Conservation (phyloP, 768 basidiomycete genomes). For the Termitomyces sp. region DNA sequence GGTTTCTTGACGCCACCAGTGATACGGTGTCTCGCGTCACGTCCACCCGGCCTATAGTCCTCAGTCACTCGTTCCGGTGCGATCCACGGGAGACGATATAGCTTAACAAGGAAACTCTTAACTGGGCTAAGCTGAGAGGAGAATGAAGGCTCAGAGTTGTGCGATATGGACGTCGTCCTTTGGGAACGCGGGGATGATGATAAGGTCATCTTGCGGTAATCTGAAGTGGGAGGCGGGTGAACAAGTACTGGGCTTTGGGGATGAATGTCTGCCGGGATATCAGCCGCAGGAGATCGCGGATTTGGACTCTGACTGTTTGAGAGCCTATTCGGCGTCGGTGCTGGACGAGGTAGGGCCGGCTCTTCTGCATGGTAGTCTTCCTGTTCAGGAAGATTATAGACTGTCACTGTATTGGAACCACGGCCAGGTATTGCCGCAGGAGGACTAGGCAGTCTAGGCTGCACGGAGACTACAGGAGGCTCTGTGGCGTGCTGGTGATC, state of each 20-base stretch:
- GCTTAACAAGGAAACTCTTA: constrained; percentile 32
- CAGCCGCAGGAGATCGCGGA: constrained; percentile 2
- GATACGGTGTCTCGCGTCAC: constrained; percentile 9
- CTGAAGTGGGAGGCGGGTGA: constrained; percentile 25
- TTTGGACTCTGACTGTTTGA: constrained; percentile 6
- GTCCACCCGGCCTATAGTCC: constrained; percentile 36
- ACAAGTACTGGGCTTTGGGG: constrained; percentile 25
- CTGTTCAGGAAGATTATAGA: constrained; percentile 13
- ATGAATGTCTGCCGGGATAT: constrained; percentile 3
- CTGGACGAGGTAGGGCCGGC: constrained; percentile 5
- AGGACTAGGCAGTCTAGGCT: constrained; percentile 3
- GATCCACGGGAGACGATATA: constrained; percentile 45
- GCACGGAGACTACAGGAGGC: constrained; percentile 12
- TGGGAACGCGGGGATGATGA: constrained; percentile 19
- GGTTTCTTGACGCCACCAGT: constrained; percentile 19
- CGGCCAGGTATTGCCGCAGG: background rate
- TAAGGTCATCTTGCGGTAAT: constrained; percentile 33
- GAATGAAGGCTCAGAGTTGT: constrained; percentile 31
- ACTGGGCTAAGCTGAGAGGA: constrained; percentile 31
- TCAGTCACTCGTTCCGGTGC: constrained; percentile 37
- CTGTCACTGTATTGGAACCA: constrained; percentile 12
- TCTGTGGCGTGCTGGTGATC: constrained; percentile 22
- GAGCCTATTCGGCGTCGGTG: constrained; percentile 8
- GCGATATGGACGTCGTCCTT: constrained; percentile 17
- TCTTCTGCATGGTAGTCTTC: constrained; percentile 5